These are phyloP conservation scores for Phialocephala sp. DNA, from an alignment of 2,329 filamentous ascomycete genomes.

Conservation along the genomic window DNA sequence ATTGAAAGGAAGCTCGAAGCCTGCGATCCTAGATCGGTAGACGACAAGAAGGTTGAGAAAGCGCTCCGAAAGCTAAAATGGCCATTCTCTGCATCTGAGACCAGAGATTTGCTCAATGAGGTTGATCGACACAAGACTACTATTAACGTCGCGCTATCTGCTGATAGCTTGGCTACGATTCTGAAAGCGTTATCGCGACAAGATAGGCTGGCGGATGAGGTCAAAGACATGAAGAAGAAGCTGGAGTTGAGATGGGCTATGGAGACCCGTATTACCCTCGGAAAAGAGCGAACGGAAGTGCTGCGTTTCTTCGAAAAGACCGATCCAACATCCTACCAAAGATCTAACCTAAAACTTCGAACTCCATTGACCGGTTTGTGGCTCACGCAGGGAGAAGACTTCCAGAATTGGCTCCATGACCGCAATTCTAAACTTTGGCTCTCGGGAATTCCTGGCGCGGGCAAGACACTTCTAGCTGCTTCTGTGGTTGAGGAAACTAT, in stretches of 20 bases:
- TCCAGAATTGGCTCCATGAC: slow-evolving; percentile 22
- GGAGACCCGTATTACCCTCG: not conserved
- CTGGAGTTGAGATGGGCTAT: not conserved
- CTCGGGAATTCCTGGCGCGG: slow-evolving; percentile 29
- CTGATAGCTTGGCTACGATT: not conserved
- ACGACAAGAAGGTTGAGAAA: not conserved
- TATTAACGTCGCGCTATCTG: slow-evolving; percentile 25
- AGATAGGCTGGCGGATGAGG: not conserved
- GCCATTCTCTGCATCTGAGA: slow-evolving; percentile 22
- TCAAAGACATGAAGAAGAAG: slow-evolving; percentile 5
- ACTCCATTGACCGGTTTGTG: slow-evolving; percentile 38
- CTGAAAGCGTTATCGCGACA: slow-evolving; percentile 10
- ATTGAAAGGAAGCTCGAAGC: slow-evolving; percentile 20
- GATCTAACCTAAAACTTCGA: slow-evolving; percentile 14
- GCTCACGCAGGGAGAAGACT: slow-evolving; percentile 37
- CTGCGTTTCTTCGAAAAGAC: slow-evolving; percentile 6
- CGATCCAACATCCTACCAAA: slow-evolving; percentile 12
- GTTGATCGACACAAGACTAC: slow-evolving; percentile 29
- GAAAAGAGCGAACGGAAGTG: slow-evolving; percentile 3
- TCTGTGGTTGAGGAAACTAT: slow-evolving; percentile 21
- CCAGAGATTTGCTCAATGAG: slow-evolving; percentile 23
- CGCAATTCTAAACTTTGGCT: slow-evolving; percentile 25
- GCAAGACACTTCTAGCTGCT: slow-evolving; percentile 30
- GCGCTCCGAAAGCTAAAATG: slow-evolving; percentile 20
- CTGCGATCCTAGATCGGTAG: not conserved